Base-by-base conservation (phyloP, 495 filamentous ascomycete genomes). In the Xylaria grammica region DNA sequence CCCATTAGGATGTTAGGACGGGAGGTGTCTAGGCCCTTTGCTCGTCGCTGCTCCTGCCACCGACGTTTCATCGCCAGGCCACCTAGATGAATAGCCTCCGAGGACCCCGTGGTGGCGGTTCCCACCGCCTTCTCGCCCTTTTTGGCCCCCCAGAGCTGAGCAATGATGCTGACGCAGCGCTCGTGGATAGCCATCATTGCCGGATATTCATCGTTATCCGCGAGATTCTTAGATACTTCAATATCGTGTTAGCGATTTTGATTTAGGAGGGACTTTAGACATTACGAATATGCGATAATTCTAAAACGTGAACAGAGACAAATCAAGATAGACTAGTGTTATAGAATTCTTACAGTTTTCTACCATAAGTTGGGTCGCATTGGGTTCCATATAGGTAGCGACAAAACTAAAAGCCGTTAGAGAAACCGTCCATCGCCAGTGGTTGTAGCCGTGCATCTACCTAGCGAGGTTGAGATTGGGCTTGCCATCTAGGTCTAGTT, bases 1-100 rank as follows among this genome's bases (percentile, higher is more conserved):
- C 90, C 90, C 89, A 93, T 91, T 65, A 92, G 78, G 69, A 92
- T 91, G 71, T 92, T 93, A 7, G 90, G 89, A 36, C 81, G 84
- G 9, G 72, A 75, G 0, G 83, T 84, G 32, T 90, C 85, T 49
- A 91, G 88, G 4, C 88, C 87, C 53, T 83, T 81, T 1, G 77
- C 79, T 48, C 78, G 74, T 26, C 89, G 79, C 61, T 82, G 82
- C 67, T 91, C 87, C 72, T 91, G 89, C 90, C 90, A 92, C 6
- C 88, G 81, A 5, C 89, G 81, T 79, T 92, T 92, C 90, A 93
- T 91, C 8, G 90, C 89, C 51, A 92, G 74, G 4, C 90, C 90
- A 17, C 89, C 90, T 8, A 92, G 83, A 67, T 90, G 89, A 60
- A 92, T 89, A 1, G 89, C 90, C 69, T 92, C 90, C 7, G 84